Conservation (phyloP, 768 basidiomycete species). For the Termitomyces sp. region DNA sequence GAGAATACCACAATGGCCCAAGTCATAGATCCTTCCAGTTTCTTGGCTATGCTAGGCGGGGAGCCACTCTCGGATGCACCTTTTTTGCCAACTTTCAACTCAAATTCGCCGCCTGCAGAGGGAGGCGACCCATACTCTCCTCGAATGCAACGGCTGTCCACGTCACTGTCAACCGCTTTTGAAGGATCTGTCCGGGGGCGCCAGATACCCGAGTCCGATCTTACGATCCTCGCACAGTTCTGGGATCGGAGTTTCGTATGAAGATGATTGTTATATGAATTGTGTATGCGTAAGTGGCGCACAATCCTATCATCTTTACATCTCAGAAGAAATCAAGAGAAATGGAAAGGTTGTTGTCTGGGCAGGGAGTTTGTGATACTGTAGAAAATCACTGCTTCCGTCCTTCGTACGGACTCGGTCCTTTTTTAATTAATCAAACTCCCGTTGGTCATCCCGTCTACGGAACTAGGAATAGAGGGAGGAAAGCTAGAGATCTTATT, state of each 20-base stretch:
- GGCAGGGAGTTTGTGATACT: not conserved
- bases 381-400: too few relatives aligned
- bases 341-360: not conserved
- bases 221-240: constrained; percentile 13
- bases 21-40: constrained; percentile 23
- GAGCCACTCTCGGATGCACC: constrained; percentile 34
- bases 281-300: too few relatives aligned
- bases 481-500: not conserved
- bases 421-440: not conserved
- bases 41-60: constrained; percentile 34
- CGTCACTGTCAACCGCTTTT: not conserved
- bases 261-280: not conserved
- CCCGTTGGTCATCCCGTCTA: not conserved
- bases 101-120: constrained; percentile 4
- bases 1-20: constrained; percentile 8
- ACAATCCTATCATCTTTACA: not conserved
- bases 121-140: constrained; percentile 6
- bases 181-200: not conserved
- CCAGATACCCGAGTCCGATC: constrained; percentile 11
- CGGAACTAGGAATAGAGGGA: not conserved
- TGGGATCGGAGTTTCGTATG: constrained; percentile 13
- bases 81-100: constrained; percentile 23
- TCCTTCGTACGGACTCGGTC: too few relatives aligned
- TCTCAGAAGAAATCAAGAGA: not conserved
- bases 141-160: not conserved